Evolutionary conservation across 1,284 basidiomycete species (phyloP), one percentile per base, ranked within the genome.

Genomic region (Athelia psychrophila): DNA sequence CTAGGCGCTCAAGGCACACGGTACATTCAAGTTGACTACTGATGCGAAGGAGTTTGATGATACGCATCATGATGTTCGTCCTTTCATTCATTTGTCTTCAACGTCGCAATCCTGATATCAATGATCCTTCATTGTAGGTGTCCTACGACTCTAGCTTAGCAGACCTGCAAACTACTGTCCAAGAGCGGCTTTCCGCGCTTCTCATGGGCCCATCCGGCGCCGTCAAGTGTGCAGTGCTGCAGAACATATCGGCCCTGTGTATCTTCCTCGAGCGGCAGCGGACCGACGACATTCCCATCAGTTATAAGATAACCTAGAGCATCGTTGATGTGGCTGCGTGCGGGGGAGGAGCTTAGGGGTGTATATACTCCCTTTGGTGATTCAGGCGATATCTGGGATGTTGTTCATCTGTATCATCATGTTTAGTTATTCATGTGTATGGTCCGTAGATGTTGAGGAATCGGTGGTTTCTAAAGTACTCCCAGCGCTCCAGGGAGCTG

Each of bases 271-370:
- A 95, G 2, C 75, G 92, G 22, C 88, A 93, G 64, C 90, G 88
- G 64, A 96, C 97, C 1, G 96, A 97, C 70, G 95, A 99, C 60
- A 89, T 96, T 2, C 76, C 99, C 5, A 75, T 99, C 19, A 95
- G 93, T 59, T 95, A 99, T 67, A 96, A 99, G 87, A 95, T 99
- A 66, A 99, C 97, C 0, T 99, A 98, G 64, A 92, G 91, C 56
- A 93, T 98, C 23, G 92, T 42, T 42, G 93, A 93, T 54, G 93
- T 99, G 2, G 96, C 94, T 5, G 91, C 90, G 0, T 95, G 93
- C 70, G 94, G 0, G n/a, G 90, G 97, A 74, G 86, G 51, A 94
- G 91, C 62, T 64, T 93, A 58, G 92, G 94, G 60, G 90, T 93
- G 58, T 84, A 97, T 65, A 94, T 98, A 46, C 67, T 97, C n/a